Base-by-base conservation (phyloP, 1,284 basidiomycete genomes). In the Athelia psychrophila region DNA sequence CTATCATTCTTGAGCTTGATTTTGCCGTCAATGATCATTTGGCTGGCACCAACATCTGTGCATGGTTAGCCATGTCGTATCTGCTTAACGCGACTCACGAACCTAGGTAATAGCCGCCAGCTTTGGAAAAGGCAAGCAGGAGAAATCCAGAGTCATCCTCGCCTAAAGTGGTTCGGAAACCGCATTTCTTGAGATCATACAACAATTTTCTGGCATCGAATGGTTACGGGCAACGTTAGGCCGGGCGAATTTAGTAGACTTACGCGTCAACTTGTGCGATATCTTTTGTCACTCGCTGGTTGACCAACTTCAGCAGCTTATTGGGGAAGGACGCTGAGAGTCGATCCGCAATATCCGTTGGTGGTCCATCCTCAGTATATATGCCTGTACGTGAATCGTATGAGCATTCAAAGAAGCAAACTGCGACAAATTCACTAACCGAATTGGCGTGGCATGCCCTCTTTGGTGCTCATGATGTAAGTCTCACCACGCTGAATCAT, bases 1-100 rank as follows among this genome's bases (percentile, higher is more conserved):
- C 73, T 76, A 49, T 84, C 84, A 58, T 77, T 83, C 67, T 90
- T 88, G 47, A 91, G 68, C 64, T 88, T 88, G 68, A 92, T 89
- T 60, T 86, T 83, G 24, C 83, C 81, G 52, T 88, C 83, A 24
- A 81, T 75, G 58, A 91, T 80, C 52, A 81, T 65, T 61, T 84
- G 77, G 52, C 80, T 82, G 20, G 78, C 82, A 51, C 87, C 89
- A 33, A 80, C 79, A 54, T 88, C 85, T 72, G 73, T 70, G 60
- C 38, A 42, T 8, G 20, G 38, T 42, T 8, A n/a, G 38, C 9
- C 38, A 8, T n/a, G 8, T 18, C n/a, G 6, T 22, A 75, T 54
- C 74, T 69, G 60, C 73, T 67, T 6, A 77, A 49, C 65, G 78
- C 77, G 10, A 24, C 3, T 56, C 5, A 30, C 69, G 10, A 47